Evolutionary conservation across 371 early-diverging fungal species (phyloP), one percentile per base, ranked within the genome.

Genomic region (Thermomucor indicae-seudaticae): DNA sequence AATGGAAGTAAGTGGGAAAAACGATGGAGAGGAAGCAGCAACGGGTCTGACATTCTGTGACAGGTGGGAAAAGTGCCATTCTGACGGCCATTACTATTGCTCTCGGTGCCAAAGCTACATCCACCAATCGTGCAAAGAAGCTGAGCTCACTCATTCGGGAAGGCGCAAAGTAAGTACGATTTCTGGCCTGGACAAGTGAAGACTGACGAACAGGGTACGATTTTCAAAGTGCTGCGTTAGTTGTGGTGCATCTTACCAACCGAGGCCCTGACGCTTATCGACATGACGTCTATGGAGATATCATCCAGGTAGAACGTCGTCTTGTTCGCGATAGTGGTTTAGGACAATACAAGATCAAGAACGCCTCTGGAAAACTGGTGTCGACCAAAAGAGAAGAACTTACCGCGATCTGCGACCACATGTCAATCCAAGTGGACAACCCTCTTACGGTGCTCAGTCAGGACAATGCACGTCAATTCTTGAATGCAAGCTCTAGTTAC

Each of bases 61-160:
- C 55, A 81, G 82, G 82, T 61, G 98, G 98, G 19, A 98, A 98
- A 66, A 92, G 92, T 66, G 96, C 96, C 7, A 90, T 97, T 44
- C 67, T 98, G 38, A 95, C 96, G 0, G 96, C 89, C 2, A 78
- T 98, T 14, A 90, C 84, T 6, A 76, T 97, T 23, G 88, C 89
- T 25, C 77, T 98, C 14, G 98, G 98, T 53, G 96, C 91, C 24
- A 93, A 88, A 53, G 95, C 96, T 0, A 81, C 68, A 12, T 53
- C 78, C 5, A 96, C 98, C 2, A 89, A 95, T 32, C 85, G 98
- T 17, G 96, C 87, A 8, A 76, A 79, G n/a, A 86, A 65, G 24
- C 62, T 96, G 5, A 80, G 81, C 47, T 69, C 79, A 2, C 78
- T 98, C 10, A 86, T 98, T 34, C 88, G 90, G 32, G 91, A 92